Evolutionary conservation across 139 green algal genomes (phyloP).

Genomic region (Nannochloris sp.): DNA sequence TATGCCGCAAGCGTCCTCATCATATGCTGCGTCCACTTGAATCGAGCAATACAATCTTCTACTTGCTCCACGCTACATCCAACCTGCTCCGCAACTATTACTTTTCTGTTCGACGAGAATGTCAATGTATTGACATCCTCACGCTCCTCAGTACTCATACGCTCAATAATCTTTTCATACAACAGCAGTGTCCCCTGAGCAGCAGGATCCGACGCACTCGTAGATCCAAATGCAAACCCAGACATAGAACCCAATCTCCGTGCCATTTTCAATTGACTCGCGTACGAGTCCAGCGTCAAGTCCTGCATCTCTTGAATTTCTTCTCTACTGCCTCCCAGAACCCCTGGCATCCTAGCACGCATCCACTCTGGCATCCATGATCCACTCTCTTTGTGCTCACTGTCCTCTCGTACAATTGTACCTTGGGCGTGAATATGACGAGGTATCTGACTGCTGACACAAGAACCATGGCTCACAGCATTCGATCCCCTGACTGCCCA

Average conservation of each 20-base stretch:
- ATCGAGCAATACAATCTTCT: conserved; percentile 28
- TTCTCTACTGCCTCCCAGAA: conserved; percentile 6
- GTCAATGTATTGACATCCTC: background rate
- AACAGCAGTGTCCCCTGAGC: conserved; percentile 17
- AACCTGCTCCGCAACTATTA: conserved; percentile 12
- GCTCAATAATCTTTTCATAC: conserved; percentile 24
- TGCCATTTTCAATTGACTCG: conserved; percentile 7
- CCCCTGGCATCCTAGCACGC: background rate
- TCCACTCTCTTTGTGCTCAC: background rate
- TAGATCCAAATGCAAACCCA: conserved; percentile 19
- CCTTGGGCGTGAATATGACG: too few relatives aligned
- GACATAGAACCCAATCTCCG: conserved; percentile 17
- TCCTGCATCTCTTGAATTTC: conserved; percentile 14
- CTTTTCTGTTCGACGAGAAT: conserved; percentile 6
- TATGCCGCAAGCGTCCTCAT: conserved; percentile 9
- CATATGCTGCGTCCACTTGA: conserved; percentile 20
- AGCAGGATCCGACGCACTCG: background rate
- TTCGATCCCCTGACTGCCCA: too few relatives aligned
- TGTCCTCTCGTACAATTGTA: too few relatives aligned
- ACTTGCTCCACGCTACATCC: background rate
- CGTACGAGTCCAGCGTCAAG: conserved; percentile 7
- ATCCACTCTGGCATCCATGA: conserved; percentile 17
- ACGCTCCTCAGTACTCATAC: conserved; percentile 17
- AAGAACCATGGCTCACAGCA: too few relatives aligned
- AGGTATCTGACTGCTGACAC: too few relatives aligned